A percentile compares a stretch with the other conserved stretches of the same genome.
phyloP scores from a whole-genome alignment of 495 filamentous ascomycete species.

The Glarea lozoyensis region DNA sequence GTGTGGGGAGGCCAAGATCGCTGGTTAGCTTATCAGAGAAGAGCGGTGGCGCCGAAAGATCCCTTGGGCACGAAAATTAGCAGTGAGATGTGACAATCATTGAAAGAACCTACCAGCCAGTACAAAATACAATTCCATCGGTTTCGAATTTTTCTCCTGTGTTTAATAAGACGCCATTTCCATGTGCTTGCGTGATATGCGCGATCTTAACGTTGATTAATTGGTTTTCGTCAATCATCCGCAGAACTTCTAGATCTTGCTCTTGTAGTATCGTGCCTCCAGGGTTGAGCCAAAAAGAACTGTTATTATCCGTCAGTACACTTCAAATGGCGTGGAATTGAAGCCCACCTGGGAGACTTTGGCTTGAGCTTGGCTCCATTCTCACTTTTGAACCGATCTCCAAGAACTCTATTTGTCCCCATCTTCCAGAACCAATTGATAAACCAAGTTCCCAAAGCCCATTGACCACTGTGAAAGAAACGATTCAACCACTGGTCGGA shows the following conservation, averaged over 20 bases:
- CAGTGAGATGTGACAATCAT: too few relatives aligned
- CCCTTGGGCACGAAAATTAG: too few relatives aligned
- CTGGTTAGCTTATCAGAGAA: not conserved
- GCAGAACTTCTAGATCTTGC: not conserved
- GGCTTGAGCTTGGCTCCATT: conserved; percentile 9
- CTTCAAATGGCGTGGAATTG: not conserved
- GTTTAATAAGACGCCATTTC: conserved; percentile 3
- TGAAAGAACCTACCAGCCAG: too few relatives aligned
- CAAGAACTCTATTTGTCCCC: not conserved
- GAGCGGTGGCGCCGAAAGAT: conserved; percentile 6
- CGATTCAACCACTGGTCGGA: conserved; percentile 9
- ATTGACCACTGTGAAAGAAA: conserved; percentile 17
- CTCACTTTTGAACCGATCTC: conserved; percentile 11
- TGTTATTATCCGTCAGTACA: not conserved
- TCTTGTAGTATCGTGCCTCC: conserved; percentile 6
- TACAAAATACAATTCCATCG: conserved; percentile 23
- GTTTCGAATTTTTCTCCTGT: conserved; percentile 9
- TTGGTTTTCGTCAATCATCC: conserved; percentile 6
- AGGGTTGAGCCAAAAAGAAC: conserved; percentile 6
- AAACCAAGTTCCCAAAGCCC: conserved; percentile 11
- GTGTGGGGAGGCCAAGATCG: conserved; percentile 9
- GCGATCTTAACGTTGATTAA: conserved; percentile 3
- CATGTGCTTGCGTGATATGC: not conserved
- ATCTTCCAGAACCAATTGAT: conserved; percentile 2
- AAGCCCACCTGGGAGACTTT: not conserved